Evolutionary conservation across 2,329 filamentous ascomycete genomes (phyloP).

Genomic region (Stenocarpella maydis): DNA sequence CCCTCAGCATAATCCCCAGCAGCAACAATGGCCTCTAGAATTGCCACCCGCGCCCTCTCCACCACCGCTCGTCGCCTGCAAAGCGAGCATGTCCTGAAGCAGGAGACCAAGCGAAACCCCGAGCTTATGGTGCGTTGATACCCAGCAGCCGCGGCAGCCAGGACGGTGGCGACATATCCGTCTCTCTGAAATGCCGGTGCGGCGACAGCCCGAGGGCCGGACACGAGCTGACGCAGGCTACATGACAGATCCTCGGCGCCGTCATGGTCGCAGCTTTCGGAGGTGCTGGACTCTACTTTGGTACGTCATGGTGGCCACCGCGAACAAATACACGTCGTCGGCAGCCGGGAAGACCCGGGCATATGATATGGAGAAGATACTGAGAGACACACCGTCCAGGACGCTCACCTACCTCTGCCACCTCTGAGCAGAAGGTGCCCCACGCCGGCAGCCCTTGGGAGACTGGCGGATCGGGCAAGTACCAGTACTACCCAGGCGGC

Average conservation of each 20-base stretch:
- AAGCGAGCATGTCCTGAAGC: slow-evolving; percentile 59
- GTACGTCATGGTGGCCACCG: slow-evolving; percentile 53
- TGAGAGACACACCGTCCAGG: slow-evolving; percentile 55
- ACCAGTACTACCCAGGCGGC: slow-evolving; percentile 85
- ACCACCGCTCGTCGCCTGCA: slow-evolving; percentile 61
- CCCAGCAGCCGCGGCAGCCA: slow-evolving; percentile 2
- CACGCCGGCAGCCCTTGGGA: slow-evolving; percentile 92
- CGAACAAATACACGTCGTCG: background rate
- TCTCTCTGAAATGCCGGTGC: background rate
- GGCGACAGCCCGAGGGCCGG: background rate
- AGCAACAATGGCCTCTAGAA: slow-evolving; percentile 62
- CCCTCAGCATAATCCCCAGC: slow-evolving; percentile 34
- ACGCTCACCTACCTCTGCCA: slow-evolving; percentile 83
- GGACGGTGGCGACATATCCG: background rate
- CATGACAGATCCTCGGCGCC: slow-evolving; percentile 79
- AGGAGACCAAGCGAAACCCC: slow-evolving; percentile 65
- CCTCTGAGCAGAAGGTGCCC: slow-evolving; percentile 80
- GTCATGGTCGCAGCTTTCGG: slow-evolving; percentile 91
- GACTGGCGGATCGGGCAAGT: slow-evolving; percentile 69
- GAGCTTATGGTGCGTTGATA: slow-evolving; percentile 55
- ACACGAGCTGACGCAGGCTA: slow-evolving; percentile 38
- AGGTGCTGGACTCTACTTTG: slow-evolving; percentile 90
- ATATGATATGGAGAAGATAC: background rate
- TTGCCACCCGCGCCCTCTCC: slow-evolving; percentile 64
- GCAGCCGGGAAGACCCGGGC: background rate